Base-by-base conservation (phyloP, 208 protist species). In the Wallacemonas sp. region DNA sequence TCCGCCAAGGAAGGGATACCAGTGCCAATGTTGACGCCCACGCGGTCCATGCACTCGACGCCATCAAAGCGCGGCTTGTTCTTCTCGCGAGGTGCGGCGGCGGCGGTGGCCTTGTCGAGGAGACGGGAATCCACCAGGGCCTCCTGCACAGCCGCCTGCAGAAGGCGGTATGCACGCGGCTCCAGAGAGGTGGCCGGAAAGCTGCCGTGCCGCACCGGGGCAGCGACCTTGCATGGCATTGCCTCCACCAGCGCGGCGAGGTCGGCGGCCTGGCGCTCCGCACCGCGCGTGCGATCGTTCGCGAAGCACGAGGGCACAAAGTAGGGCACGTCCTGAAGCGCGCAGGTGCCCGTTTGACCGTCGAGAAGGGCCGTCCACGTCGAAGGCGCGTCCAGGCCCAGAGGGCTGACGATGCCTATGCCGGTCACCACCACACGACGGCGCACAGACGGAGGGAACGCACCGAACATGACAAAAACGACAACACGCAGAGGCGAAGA, bases 371-470 rank as follows among this genome's bases (percentile, higher is more conserved):
- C 67, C 1, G 61, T 32, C 96, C 97, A 99, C 16, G 88, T 93
- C 14, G 66, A 42, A 3, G 73, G 11, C 2, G 88, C 80, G n/a
- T 66, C 78, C 4, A 87, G 28, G 20, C 95, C 98, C 12, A 99
- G 77, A 7, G 97, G 97, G 2, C 94, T 97, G 8, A 99, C 93
- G 7, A 96, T 32, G 26, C 97, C 98, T 11, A 99, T 69, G 0
- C 98, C 98, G 0, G 96, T 98, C 8, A 99, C 95, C 2, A 99
- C 97, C 3, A 99, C 97, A 33, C 97, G 87, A 11, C 89, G 78
- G 18, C 81, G 77, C 11, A 70, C 39, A 10, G 50, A 31, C 2
- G 76, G 62, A 4, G 86, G 74, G 54, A 91, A 77, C 18, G 77
- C 59, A 41, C 72, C 71, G 61, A 82, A 81, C 28, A 59, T 59